Conservation (phyloP, 352 stramenopile genomes). For the Blastocystis sp. region DNA sequence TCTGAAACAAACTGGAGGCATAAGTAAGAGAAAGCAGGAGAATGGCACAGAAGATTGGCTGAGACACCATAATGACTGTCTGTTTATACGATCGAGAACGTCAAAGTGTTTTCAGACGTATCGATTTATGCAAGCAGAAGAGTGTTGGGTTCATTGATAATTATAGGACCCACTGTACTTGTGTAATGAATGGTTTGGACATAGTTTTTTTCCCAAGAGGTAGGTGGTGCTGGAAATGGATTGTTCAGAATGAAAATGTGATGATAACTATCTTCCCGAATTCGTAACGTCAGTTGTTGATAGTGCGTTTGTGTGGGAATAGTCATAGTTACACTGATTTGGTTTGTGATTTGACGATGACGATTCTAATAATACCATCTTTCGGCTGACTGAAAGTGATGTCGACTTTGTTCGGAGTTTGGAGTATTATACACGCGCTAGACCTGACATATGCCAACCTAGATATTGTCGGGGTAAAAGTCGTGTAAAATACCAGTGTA, state of each 20-base stretch:
- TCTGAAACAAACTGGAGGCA: conserved; percentile 2
- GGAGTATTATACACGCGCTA: conserved; percentile 35
- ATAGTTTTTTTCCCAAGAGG: conserved; percentile 35
- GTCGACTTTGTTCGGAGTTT: conserved; percentile 48
- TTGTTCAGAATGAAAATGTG: neutral
- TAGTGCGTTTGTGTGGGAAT: conserved; percentile 35
- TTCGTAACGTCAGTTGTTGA: conserved; percentile 47
- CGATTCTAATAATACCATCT: conserved; percentile 49
- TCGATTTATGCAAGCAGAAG: neutral
- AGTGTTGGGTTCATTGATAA: neutral
- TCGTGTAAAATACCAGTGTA: conserved; percentile 58
- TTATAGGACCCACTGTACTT: conserved; percentile 9
- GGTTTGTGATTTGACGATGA: conserved; percentile 28
- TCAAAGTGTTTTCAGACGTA: neutral
- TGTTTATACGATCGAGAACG: no score
- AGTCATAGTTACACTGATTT: conserved; percentile 62
- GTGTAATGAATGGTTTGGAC: conserved; percentile 26
- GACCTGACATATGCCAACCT: conserved; percentile 35
- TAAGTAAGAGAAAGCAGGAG: neutral
- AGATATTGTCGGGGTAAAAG: conserved; percentile 57
- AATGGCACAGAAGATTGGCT: neutral
- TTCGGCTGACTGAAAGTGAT: conserved; percentile 55
- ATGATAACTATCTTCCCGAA: conserved; percentile 59
- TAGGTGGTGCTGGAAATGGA: neutral
- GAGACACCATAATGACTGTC: conserved; percentile 10